A percentile compares a stretch with the other conserved stretches of the same genome.
Evolutionary conservation across 2,329 filamentous ascomycete species (phyloP).

Genomic region (Pseudopithomyces chartarum): DNA sequence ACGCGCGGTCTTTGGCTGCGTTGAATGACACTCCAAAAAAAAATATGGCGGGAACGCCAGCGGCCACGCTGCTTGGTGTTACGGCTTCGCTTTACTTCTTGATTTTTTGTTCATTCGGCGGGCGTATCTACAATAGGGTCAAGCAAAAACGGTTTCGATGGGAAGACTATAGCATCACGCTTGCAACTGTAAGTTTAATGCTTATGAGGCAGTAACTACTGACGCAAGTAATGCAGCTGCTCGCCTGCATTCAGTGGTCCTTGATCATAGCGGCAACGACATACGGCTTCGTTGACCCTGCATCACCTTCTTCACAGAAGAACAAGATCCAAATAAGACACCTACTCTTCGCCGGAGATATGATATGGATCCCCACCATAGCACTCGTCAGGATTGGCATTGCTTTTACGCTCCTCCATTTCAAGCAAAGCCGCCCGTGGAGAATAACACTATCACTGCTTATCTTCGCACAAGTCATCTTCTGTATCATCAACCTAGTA

Average conservation of each 20-base stretch:
- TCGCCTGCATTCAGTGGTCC: constrained; percentile 17
- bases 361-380: constrained; percentile 22
- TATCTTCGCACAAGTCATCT: constrained; percentile 24
- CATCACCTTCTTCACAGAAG: constrained; percentile 2
- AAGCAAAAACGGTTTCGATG: constrained; percentile 14
- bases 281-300: constrained; percentile 13
- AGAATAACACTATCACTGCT: constrained; percentile 25
- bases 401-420: constrained; percentile 28
- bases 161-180: constrained; percentile 21
- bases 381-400: constrained; percentile 24
- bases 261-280: constrained; percentile 12
- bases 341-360: constrained; percentile 14
- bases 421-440: constrained; percentile 19
- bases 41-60: constrained; percentile 2
- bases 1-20: not conserved
- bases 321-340: constrained; percentile 8
- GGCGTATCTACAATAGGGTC: constrained; percentile 15
- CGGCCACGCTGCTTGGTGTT: constrained; percentile 15
- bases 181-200: constrained; percentile 14
- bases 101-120: constrained; percentile 9
- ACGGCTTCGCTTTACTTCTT: constrained; percentile 18
- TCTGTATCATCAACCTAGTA: constrained; percentile 21
- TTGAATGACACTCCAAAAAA: not conserved
- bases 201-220: not conserved
- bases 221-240: constrained; percentile 5